Evolutionary conservation across 1,284 basidiomycete genomes (phyloP).

Genomic region (Pyrrhoderma noxium): DNA sequence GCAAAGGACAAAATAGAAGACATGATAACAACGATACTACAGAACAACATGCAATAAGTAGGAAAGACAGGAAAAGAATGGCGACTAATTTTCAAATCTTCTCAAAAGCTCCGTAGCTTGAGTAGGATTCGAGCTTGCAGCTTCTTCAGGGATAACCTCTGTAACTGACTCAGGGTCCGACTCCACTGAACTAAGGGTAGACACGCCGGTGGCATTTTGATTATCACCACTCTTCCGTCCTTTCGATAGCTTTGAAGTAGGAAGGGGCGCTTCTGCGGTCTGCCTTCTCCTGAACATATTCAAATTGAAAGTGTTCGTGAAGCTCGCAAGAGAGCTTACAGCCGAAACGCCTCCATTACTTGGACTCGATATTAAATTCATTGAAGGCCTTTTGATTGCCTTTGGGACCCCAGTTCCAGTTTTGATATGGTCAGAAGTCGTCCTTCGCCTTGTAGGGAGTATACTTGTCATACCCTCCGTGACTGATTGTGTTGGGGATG

Average conservation of each 20-base stretch:
- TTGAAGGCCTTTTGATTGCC: slow-evolving; percentile 2
- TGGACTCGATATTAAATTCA: not conserved
- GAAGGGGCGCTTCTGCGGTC: not conserved
- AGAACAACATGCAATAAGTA: not conserved
- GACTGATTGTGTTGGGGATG: slow-evolving; percentile 16
- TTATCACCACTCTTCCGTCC: not conserved
- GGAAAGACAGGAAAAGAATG: too few species aligned
- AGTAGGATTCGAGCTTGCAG: too few species aligned
- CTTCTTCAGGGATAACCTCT: too few species aligned
- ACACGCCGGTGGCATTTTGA: too few species aligned
- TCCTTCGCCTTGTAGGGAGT: slow-evolving; percentile 12
- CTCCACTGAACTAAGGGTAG: too few species aligned
- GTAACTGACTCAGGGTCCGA: too few species aligned
- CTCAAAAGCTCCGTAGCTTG: too few species aligned
- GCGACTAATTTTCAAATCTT: too few species aligned
- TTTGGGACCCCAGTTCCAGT: not conserved
- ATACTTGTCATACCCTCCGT: slow-evolving; percentile 18
- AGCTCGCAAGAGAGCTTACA: slow-evolving; percentile 13
- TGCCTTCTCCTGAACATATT: slow-evolving; percentile 4
- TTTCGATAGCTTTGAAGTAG: slow-evolving; percentile 9
- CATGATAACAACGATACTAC: not conserved
- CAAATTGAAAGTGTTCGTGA: slow-evolving; percentile 6
- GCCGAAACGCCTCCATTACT: slow-evolving; percentile 6
- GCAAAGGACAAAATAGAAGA: not conserved
- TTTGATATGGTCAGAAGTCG: slow-evolving; percentile 14